Base-by-base conservation (phyloP, 2,329 filamentous ascomycete species). In the Botryotinia globosa region DNA sequence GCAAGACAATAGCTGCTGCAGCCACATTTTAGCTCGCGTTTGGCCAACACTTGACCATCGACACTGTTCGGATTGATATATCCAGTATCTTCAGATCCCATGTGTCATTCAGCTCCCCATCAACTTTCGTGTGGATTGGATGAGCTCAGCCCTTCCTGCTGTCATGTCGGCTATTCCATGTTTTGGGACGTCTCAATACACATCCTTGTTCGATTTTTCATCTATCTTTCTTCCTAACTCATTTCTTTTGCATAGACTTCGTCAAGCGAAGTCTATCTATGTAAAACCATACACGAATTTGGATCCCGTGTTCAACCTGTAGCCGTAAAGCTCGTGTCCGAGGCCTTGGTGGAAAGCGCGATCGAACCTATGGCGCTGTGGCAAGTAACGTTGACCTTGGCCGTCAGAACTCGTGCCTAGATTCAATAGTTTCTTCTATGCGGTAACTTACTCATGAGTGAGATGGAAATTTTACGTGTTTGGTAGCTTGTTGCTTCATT, bases 301-400 rank as follows among this genome's bases (percentile, higher is more conserved):
- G 16, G 29, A 59, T 67, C 39, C 70, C 70, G 70, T 59, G 29
- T 71, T 58, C 39, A 58, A 37, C 39, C 25, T 29, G 34, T 39
- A 37, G 29, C 32, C 22, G 34, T 32, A 37, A 22, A 48, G 64
- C n/a, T n/a, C 62, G n/a, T 67, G 39, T 37, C 10, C 45, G 62
- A 71, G 6, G 8, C 58, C 51, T 39, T 59, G 22, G 70, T 59
- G 39, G 29, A 71, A 54, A 54, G 54, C 20, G 29, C 29, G 54
- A 18, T 44, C 25, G 67, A 69, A 37, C 54, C 10, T 56, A 67
- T 67, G 45, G 34, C 10, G 12, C 16, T 67, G 32, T 62, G 42
- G 37, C 69, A 66, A 54, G 69, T 71, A 66, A 71, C 69, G 59
- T 71, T 71, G 45, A 39, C 37, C 62, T 71, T 64, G 69, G 37